Base-by-base conservation (phyloP, 306 rosid genomes). In the Dryas octopetala region DNA sequence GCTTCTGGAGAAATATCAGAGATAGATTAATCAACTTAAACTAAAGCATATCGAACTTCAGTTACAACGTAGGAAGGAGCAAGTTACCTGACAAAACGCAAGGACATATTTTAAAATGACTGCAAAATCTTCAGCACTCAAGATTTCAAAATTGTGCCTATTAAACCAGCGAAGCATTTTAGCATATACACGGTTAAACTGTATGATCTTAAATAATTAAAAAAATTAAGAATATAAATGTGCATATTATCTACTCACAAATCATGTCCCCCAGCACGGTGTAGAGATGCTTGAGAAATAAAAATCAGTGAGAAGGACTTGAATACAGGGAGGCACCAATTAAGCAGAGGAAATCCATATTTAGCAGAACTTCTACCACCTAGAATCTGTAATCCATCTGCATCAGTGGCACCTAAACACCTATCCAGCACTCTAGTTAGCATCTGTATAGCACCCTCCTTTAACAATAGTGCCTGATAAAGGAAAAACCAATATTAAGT, bases 251-350 rank as follows among this genome's bases (percentile, higher is more conserved):
- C 66, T 50, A 87, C 97, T 88, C 83, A 95, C 99, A 62, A 7
- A 76, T 88, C 86, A 76, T 82, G 79, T 73, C 72, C 83, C 80
- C 66, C 81, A 55, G 82, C 77, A 57, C 78, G 81, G 64, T 75
- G 75, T 23, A 11, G 74, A 59, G 92, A 75, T 75, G 90, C 79
- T 61, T 77, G 87, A 66, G 85, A 83, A 79, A 64, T 68, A 66
- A 83, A 86, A 62, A 95, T 85, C 74, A 89, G 84, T 17, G 86
- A 83, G 82, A 90, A 80, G 64, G 84, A 92, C 87, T 90, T 90
- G 88, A 89, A 95, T 74, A 86, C 83, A 40, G 98, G 99, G 73
- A 89, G 85, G 80, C 88, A 89, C 96, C 97, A 91, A 82, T 81
- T 85, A 55, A 81, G 73, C 65, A 85, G 72, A 80, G 80, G 66